Evolutionary conservation across 2,329 filamentous ascomycete genomes (phyloP), one percentile per base, ranked within the genome.

Genomic region (Lachnellula arida): DNA sequence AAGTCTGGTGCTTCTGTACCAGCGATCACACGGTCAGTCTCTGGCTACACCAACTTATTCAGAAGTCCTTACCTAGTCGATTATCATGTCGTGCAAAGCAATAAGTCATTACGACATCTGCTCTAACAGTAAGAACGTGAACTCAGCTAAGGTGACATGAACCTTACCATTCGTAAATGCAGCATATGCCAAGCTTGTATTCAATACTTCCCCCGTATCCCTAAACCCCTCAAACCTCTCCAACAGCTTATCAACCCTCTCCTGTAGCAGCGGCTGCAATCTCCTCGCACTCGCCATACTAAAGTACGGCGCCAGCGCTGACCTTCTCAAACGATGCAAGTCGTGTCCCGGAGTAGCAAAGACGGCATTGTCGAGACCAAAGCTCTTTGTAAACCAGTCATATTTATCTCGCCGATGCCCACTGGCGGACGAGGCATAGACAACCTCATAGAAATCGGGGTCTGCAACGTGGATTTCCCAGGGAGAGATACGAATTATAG

Each of bases 401-500:
- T 49, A 58, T 25, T 55, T 55, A 43, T 59, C 39, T 35, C 53
- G 34, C 47, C 7, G n/a, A 7, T 46, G 35, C 5, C 53, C 28
- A n/a, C 44, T 43, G 5, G 53, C 49, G 14, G 19, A 44, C 37
- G 42, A 46, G n/a, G 69, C 63, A 59, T 72, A 71, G 1, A 71
- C 53, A 2, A 58, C 52, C 35, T 68, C 62, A 44, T 68, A 67
- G 55, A 67, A 68, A 6, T 65, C 62, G 2, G 66, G 63, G 34
- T 71, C 68, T n/a, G 61, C 46, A 42, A 68, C 65, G 44, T 67
- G 66, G 2, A 68, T 68, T 25, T 56, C 54, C 23, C 37, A 46
- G 19, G 54, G 57, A 51, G 69, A 70, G 47, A 71, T 67, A 2
- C 68, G 60, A 4, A 72, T 63, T 28, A 72, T 68, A 4, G 69